Base-by-base conservation (phyloP, 1,284 basidiomycete species). In the Cryptococcus sp. region DNA sequence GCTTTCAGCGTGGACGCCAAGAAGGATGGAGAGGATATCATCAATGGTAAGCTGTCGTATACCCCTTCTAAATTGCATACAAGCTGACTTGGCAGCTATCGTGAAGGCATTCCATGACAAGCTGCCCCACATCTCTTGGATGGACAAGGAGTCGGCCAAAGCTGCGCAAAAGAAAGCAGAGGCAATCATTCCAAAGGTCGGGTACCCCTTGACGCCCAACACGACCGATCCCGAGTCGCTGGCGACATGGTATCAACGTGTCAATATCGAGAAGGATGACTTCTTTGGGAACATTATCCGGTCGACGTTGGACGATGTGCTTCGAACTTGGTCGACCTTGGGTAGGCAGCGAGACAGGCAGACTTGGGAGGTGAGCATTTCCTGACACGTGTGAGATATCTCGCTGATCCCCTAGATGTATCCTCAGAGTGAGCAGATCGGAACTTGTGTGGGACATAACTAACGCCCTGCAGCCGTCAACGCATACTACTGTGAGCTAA, bases 1-100 rank as follows among this genome's bases (percentile, higher is more conserved):
- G 86, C 89, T 0, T 97, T 97, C 69, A 81, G 81, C 4, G 84
- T 85, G 4, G 82, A 87, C 39, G 86, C 87, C 32, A 87, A 82
- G 69, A 78, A 80, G 62, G 86, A 86, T 62, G 89, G 84, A 14
- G 87, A 87, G 46, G 81, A 82, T 54, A 82, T 97, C 53, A 95
- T 98, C 66, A 81, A 78, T 46, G 79, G 86, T 85, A 53, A 53
- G 74, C 53, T 32, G 19, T 14, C 2, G 25, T n/a, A 50, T 14
- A 43, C 26, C 40, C 11, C 19, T 25, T 23, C n/a, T 43, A 14
- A 43, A 31, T 3, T 18, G 16, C 53, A n/a, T n/a, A n/a, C n/a
- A 14, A 31, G 28, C 28, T 31, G 9, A 31, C 14, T 14, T 7
- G 7, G 28, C 28, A 83, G 86, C 86, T 48, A 87, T 97, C 58